A percentile compares a stretch with the other conserved stretches of the same genome.
These are phyloP conservation scores for Emergomyces orientalis DNA, from an alignment of 2,329 filamentous ascomycete genomes.

Conservation along the genomic window DNA sequence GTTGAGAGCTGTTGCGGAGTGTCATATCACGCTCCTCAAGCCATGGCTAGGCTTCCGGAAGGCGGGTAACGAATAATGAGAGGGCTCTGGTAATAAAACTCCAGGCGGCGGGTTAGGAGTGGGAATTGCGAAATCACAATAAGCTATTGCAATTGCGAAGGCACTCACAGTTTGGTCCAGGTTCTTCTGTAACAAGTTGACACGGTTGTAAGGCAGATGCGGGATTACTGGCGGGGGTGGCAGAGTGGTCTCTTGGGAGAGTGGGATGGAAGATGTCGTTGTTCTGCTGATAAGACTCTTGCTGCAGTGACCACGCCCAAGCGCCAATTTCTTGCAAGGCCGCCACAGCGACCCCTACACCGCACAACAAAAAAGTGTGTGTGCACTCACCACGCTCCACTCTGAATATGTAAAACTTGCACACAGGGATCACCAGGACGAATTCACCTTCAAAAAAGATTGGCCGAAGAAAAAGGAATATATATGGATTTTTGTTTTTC, in stretches of 20 bases:
- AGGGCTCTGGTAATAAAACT: background rate
- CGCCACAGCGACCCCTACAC: background rate
- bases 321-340: background rate
- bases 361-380: background rate
- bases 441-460: background rate
- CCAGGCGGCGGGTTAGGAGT: background rate
- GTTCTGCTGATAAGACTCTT: background rate
- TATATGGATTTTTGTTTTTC: no score
- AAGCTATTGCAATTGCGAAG: conserved; percentile 4
- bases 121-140: conserved; percentile 8
- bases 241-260: background rate
- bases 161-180: background rate
- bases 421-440: background rate
- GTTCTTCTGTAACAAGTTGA: background rate
- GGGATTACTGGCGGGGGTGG: background rate
- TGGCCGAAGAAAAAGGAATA: background rate
- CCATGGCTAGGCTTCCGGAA: conserved; percentile 1
- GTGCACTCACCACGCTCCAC: background rate
- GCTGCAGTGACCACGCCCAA: background rate
- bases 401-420: background rate
- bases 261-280: background rate
- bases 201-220: background rate
- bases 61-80: background rate
- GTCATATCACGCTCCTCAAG: conserved; percentile 18
- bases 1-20: conserved; percentile 19